phyloP scores from a whole-genome alignment of 768 basidiomycete genomes.

The Lepiota venenata region DNA sequence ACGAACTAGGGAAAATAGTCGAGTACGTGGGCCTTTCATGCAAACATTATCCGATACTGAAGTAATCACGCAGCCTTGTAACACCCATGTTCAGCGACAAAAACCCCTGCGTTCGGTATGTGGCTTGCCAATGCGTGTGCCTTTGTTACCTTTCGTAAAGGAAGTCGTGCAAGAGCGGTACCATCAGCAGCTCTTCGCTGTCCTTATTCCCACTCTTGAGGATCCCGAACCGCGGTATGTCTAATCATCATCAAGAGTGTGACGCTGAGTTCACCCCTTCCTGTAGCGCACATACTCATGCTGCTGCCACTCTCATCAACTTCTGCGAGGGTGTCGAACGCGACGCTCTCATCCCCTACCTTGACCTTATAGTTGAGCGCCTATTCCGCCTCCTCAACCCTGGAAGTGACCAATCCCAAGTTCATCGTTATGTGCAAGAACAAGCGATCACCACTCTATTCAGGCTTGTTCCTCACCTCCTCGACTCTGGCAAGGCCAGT shows the following conservation, averaged over 20 bases:
- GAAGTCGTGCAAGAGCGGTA: constrained; percentile 74
- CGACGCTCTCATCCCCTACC: constrained; percentile 69
- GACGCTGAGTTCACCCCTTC: neutral
- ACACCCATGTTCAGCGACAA: constrained; percentile 74
- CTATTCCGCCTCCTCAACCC: constrained; percentile 66
- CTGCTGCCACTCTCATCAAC: constrained; percentile 85
- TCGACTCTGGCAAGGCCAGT: constrained; percentile 64
- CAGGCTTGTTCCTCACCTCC: constrained; percentile 71
- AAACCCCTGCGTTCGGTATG: constrained; percentile 72
- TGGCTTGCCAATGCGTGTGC: constrained; percentile 88
- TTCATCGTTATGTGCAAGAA: constrained; percentile 73
- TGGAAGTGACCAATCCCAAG: constrained; percentile 37
- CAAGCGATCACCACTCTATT: constrained; percentile 72
- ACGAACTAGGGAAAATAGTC: constrained; percentile 78
- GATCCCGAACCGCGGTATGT: constrained; percentile 69
- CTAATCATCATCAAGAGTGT: too few relatives aligned
- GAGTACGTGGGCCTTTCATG: constrained; percentile 45
- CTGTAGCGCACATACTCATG: constrained; percentile 77
- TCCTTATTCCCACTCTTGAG: constrained; percentile 69
- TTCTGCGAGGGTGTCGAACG: constrained; percentile 86
- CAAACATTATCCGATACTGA: neutral
- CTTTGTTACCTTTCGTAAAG: constrained; percentile 31
- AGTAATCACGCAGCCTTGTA: constrained; percentile 49
- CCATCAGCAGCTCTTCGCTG: constrained; percentile 64
- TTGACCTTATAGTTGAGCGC: constrained; percentile 76